Evolutionary conservation across 129 eudicot genomes (phyloP).

Genomic region (Tagetes patula): DNA sequence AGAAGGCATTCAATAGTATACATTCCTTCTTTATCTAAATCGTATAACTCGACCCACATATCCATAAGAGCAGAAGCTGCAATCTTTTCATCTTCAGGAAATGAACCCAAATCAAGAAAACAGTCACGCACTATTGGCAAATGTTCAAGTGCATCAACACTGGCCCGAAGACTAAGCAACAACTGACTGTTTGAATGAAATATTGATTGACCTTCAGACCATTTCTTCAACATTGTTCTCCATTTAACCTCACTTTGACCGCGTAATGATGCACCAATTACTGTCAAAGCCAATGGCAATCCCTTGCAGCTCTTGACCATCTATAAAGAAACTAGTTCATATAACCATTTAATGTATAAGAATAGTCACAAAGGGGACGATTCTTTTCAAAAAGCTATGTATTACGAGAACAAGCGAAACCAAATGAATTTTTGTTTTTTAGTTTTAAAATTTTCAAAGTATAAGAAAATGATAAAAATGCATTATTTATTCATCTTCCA

Average conservation of each 20-base stretch:
- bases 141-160: constrained; percentile 36
- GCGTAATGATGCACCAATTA: constrained; percentile 46
- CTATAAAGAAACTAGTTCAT: constrained; percentile 28
- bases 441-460: too few species aligned
- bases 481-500: too few species aligned
- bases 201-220: constrained; percentile 29
- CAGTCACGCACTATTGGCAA: constrained; percentile 20
- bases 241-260: constrained; percentile 35
- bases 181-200: constrained; percentile 24
- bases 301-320: constrained; percentile 53
- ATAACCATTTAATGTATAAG: constrained; percentile 3
- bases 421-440: too few species aligned
- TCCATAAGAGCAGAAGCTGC: constrained; percentile 37
- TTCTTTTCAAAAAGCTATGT: too few species aligned
- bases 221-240: constrained; percentile 28
- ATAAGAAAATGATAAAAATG: too few species aligned
- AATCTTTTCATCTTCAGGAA: constrained; percentile 42
- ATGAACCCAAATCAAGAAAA: constrained; percentile 40
- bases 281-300: constrained; percentile 55
- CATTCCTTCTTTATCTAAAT: constrained; percentile 33
- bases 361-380: not conserved
- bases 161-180: constrained; percentile 33
- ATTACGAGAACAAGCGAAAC: too few species aligned
- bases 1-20: not conserved
- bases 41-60: constrained; percentile 38